Percentiles rank a stretch among this genome's conserved stretches.
Evolutionary conservation across 2,329 filamentous ascomycete genomes (phyloP).

Genomic region (Monilinia aucupariae): DNA sequence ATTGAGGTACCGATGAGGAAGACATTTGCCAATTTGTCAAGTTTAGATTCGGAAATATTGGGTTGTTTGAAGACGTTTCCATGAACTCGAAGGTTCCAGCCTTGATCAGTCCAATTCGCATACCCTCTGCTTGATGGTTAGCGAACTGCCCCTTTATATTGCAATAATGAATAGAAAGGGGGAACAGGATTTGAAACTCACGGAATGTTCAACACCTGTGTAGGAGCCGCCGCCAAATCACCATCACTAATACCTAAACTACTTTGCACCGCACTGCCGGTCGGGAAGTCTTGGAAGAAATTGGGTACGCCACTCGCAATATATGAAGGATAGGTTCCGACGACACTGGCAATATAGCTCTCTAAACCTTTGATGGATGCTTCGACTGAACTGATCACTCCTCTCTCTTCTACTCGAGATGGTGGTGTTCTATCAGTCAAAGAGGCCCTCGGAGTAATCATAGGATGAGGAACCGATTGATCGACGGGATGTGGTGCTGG

Average conservation of each 20-base stretch:
- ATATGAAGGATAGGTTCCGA: slow-evolving; percentile 54
- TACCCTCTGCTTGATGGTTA: slow-evolving; percentile 42
- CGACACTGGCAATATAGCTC: slow-evolving; percentile 46
- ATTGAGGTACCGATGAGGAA: slow-evolving; percentile 64
- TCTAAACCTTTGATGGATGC: slow-evolving; percentile 41
- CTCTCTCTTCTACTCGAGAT: slow-evolving; percentile 38
- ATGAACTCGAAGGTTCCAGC: slow-evolving; percentile 71
- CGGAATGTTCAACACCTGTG: slow-evolving; percentile 66
- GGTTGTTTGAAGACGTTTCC: slow-evolving; percentile 80
- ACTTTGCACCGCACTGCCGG: slow-evolving; percentile 53
- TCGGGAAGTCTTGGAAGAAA: slow-evolving; percentile 63
- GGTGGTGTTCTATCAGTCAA: slow-evolving; percentile 37
- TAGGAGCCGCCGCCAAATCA: slow-evolving; percentile 58
- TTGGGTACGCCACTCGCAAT: slow-evolving; percentile 60
- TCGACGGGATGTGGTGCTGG: slow-evolving; percentile 26
- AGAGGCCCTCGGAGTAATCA: slow-evolving; percentile 45
- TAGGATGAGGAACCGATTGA: slow-evolving; percentile 37
- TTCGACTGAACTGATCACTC: slow-evolving; percentile 40
- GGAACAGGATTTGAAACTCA: slow-evolving; percentile 31
- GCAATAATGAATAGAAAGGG: no score
- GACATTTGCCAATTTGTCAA: slow-evolving; percentile 63
- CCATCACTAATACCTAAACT: slow-evolving; percentile 54
- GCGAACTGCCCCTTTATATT: neutral
- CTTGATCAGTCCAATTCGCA: slow-evolving; percentile 72
- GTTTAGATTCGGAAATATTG: slow-evolving; percentile 56